phyloP scores from a whole-genome alignment of 2,329 filamentous ascomycete species.

The Diaporthe eres region DNA sequence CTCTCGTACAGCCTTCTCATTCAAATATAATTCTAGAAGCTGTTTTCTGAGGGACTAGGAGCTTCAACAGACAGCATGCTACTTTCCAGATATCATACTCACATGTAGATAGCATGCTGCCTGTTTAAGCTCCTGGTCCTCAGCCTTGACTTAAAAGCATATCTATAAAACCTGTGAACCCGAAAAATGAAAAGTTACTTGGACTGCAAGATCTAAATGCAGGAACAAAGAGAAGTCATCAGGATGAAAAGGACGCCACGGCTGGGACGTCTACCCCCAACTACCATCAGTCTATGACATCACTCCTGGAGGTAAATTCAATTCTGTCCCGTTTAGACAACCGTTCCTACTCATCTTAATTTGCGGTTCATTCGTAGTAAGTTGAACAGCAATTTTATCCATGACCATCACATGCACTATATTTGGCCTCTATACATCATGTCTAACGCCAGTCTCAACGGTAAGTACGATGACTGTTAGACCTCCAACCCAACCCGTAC shows the following conservation, averaged over 20 bases:
- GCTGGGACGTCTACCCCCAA: not conserved
- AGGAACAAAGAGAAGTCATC: not conserved
- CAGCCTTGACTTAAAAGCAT: too few relatives aligned
- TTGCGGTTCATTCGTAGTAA: not conserved
- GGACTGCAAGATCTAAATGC: not conserved
- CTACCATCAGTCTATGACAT: slow-evolving; percentile 9
- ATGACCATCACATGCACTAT: slow-evolving; percentile 5
- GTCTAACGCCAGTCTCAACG: slow-evolving; percentile 30
- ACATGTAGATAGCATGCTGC: not conserved
- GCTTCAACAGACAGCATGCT: too few relatives aligned
- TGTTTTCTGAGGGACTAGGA: too few relatives aligned
- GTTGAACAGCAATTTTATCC: not conserved
- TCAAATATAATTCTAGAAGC: too few relatives aligned
- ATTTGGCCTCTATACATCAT: slow-evolving; percentile 29
- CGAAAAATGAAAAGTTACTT: not conserved
- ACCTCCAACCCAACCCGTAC: not conserved
- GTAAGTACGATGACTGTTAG: not conserved
- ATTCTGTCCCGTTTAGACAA: not conserved
- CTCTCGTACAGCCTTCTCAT: too few relatives aligned
- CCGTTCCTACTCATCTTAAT: not conserved
- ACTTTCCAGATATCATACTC: not conserved
- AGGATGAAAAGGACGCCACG: not conserved
- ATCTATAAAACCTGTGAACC: not conserved
- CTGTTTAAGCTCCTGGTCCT: not conserved
- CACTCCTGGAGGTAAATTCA: not conserved